These are phyloP conservation scores for Golovinomyces cichoracearum DNA, from an alignment of 2,329 filamentous ascomycete genomes.

Conservation along the genomic window DNA sequence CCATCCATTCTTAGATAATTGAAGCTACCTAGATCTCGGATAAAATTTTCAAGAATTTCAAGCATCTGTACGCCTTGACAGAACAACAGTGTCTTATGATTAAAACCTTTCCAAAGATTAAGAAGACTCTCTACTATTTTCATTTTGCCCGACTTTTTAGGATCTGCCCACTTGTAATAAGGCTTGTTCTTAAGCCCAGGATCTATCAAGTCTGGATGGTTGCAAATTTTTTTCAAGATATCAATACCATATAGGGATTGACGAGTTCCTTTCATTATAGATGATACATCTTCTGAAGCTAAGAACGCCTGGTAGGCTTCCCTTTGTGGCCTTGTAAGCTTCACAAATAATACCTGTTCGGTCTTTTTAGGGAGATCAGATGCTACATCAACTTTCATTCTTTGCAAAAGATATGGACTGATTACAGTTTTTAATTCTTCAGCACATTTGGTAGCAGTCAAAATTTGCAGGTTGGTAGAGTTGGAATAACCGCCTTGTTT, in stretches of 20 bases:
- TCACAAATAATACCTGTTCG: constrained; percentile 89
- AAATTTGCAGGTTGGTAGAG: constrained; percentile 75
- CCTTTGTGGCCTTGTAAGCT: constrained; percentile 55
- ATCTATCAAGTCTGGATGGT: constrained; percentile 73
- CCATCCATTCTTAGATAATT: constrained; percentile 83
- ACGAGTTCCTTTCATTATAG: constrained; percentile 46
- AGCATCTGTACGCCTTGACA: constrained; percentile 88
- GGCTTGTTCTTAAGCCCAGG: constrained; percentile 27
- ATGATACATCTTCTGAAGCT: constrained; percentile 58
- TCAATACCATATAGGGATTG: constrained; percentile 79
- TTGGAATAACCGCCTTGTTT: constrained; percentile 83
- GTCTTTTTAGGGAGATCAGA: constrained; percentile 85
- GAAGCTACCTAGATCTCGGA: constrained; percentile 40
- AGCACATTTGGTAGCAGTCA: constrained; percentile 83
- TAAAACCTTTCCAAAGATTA: constrained; percentile 57
- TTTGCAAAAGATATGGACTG: constrained; percentile 72
- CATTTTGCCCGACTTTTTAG: constrained; percentile 75
- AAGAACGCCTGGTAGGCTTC: constrained; percentile 62
- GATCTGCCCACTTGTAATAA: constrained; percentile 52
- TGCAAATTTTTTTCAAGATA: constrained; percentile 83
- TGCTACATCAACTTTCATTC: constrained; percentile 81
- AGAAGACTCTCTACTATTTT: constrained; percentile 73
- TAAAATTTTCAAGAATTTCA: constrained; percentile 68
- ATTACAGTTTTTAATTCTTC: constrained; percentile 85
- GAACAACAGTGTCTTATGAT: constrained; percentile 82